These are phyloP conservation scores for Russula sp. DNA, from an alignment of 768 basidiomycete genomes.

Conservation along the genomic window DNA sequence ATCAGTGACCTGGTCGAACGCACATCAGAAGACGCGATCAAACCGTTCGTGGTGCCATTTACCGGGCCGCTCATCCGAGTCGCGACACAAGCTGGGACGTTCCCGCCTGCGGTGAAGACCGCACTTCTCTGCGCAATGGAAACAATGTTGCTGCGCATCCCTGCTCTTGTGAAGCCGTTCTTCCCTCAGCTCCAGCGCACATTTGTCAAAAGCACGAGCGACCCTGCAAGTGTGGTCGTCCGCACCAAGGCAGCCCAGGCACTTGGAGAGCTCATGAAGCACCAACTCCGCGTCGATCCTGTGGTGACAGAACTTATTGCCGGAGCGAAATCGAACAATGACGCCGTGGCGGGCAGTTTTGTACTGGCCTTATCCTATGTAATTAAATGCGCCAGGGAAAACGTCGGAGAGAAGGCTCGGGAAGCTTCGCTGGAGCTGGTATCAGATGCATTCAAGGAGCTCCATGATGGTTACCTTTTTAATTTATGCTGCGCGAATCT, in stretches of 20 bases:
- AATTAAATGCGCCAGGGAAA: slow-evolving; percentile 61
- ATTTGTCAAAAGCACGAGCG: slow-evolving; percentile 89
- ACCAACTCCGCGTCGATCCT: slow-evolving; percentile 87
- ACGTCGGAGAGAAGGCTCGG: slow-evolving; percentile 73
- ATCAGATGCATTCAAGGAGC: slow-evolving; percentile 71
- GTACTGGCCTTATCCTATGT: slow-evolving; percentile 76
- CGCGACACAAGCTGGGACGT: slow-evolving; percentile 82
- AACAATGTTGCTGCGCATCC: slow-evolving; percentile 81
- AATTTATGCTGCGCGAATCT: neutral
- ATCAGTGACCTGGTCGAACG: slow-evolving; percentile 94
- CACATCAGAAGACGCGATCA: slow-evolving; percentile 82
- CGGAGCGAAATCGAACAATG: slow-evolving; percentile 59
- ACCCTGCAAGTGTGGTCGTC: slow-evolving; percentile 72
- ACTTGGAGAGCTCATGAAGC: slow-evolving; percentile 85
- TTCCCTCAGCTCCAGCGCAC: slow-evolving; percentile 97
- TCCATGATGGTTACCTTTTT: slow-evolving; percentile 54
- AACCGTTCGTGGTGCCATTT: slow-evolving; percentile 92
- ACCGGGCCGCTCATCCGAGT: slow-evolving; percentile 95
- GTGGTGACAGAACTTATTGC: slow-evolving; percentile 85
- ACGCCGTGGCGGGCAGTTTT: slow-evolving; percentile 69
- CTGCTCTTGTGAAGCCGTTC: slow-evolving; percentile 91
- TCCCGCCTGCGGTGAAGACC: slow-evolving; percentile 90
- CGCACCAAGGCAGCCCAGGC: slow-evolving; percentile 80
- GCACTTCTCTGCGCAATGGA: slow-evolving; percentile 85
- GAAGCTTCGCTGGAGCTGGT: slow-evolving; percentile 74